Evolutionary conservation across 257 asterid species (phyloP).

Genomic region (Ilex asprella): DNA sequence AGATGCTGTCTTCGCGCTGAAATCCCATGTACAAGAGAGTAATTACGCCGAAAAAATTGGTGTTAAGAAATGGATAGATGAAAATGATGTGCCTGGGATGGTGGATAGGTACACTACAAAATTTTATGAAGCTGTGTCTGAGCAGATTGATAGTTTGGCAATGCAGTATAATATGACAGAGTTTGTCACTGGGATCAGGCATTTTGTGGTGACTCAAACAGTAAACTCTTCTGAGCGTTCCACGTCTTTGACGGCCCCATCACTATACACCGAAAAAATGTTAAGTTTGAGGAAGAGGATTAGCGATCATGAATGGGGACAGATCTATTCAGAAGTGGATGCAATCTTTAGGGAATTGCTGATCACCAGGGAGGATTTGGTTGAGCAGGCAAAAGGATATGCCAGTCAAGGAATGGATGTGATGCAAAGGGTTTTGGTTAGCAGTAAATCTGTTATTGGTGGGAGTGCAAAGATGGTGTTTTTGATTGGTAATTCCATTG

Average conservation of each 20-base stretch:
- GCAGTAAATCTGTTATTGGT: conserved; percentile 67
- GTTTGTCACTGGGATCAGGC: conserved; percentile 64
- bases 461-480: conserved; percentile 68
- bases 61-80: conserved; percentile 91
- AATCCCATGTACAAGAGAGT: conserved; percentile 80
- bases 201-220: conserved; percentile 44
- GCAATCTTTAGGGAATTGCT: conserved; percentile 59
- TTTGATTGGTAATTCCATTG: conserved; percentile 56
- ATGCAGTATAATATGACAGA: conserved; percentile 89
- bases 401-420: conserved; percentile 83
- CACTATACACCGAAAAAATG: conserved; percentile 65
- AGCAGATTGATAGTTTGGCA: conserved; percentile 74
- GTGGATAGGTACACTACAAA: conserved; percentile 71
- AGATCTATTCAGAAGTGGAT: conserved; percentile 58
- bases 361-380: conserved; percentile 70
- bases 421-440: conserved; percentile 59
- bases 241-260: conserved; percentile 49
- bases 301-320: conserved; percentile 72
- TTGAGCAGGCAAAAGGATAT: conserved; percentile 81
- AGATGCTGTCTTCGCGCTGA: conserved; percentile 71
- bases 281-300: conserved; percentile 54
- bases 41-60: conserved; percentile 93
- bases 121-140: conserved; percentile 69
- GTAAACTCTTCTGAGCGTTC: conserved; percentile 46
- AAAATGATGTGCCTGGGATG: conserved; percentile 87